Base-by-base conservation (phyloP, 768 basidiomycete genomes). In the Lenzites betulinus region DNA sequence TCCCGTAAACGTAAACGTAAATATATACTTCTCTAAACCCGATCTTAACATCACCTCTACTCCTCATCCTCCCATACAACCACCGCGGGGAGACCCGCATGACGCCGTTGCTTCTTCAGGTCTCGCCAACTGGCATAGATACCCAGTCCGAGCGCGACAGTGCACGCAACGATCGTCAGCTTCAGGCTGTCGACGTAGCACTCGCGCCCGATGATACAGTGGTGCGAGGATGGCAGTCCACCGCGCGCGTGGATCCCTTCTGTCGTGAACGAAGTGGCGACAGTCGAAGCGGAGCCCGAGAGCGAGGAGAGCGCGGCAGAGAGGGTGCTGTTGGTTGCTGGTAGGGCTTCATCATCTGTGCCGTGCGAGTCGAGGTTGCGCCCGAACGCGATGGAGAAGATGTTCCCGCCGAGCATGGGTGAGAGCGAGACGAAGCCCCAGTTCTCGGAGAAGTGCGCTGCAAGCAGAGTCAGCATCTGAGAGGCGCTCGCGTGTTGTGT, bases 381-480 rank as follows among this genome's bases (percentile, higher is more conserved):
- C 6, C 94, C 94, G 66, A 95, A 95, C 44, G 87, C 77, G 52
- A 95, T 65, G n/a, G 92, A 93, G 71, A 93, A 90, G 1, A 94
- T 47, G 74, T 95, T 95, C 0, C 89, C 89, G 3, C 88, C 90
- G 7, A 87, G n/a, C 54, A 93, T 74, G 1, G 94, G 92, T 0
- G 90, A 82, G 48, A 92, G 74, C 20, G 84, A 83, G 25, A 90
- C 77, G 69, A 83, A 91, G 9, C 93, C 93, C 89, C 89, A 93
- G 73, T 95, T 95, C 75, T 94, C 88, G 1, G 87, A 87, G 65
- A 91, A 89, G 69, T 89, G 88, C 13, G 78, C 86, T 88, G 64
- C 15, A 1, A 15, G 18, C 12, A n/a, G 16, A 22, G 4, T 20
- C 15, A 2, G n/a, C 23, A 12, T 20, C 2, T 46, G 20, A 7